These are phyloP conservation scores for Yamadazyma paraphyllophila DNA, from an alignment of 805 yeast genomes.

Conservation along the genomic window DNA sequence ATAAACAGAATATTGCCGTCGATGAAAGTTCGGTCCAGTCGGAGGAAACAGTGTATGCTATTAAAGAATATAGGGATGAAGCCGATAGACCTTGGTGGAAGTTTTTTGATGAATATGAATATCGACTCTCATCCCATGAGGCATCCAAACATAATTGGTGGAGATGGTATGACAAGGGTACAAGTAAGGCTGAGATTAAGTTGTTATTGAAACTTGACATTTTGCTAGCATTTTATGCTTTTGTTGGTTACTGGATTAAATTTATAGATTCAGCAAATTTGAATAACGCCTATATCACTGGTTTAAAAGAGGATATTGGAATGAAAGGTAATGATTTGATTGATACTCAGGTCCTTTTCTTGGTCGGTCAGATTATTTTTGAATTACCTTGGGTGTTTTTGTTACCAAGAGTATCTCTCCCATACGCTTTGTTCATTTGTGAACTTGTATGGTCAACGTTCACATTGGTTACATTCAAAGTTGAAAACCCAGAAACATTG, in stretches of 20 bases:
- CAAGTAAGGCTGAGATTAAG: constrained; percentile 28
- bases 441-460: constrained; percentile 22
- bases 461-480: constrained; percentile 21
- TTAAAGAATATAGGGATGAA: constrained; percentile 43
- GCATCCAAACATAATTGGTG: constrained; percentile 19
- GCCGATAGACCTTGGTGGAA: constrained; percentile 51
- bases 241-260: constrained; percentile 13
- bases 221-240: constrained; percentile 9
- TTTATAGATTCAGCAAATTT: constrained; percentile 12
- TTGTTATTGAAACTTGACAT: constrained; percentile 30
- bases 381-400: constrained; percentile 25
- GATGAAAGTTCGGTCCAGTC: neutral
- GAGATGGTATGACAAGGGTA: constrained; percentile 26
- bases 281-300: constrained; percentile 26
- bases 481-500: constrained; percentile 17
- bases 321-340: constrained; percentile 30
- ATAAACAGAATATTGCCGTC: constrained; percentile 1
- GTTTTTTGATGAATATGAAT: constrained; percentile 39
- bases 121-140: constrained; percentile 19
- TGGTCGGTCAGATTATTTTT: constrained; percentile 25
- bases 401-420: constrained; percentile 19
- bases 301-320: constrained; percentile 31
- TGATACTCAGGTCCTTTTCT: constrained; percentile 23
- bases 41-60: neutral
- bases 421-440: constrained; percentile 13